Percentiles rank a stretch among this genome's conserved stretches.
These are phyloP conservation scores for Beauveria australis DNA, from an alignment of 2,329 filamentous ascomycete genomes.

Conservation along the genomic window DNA sequence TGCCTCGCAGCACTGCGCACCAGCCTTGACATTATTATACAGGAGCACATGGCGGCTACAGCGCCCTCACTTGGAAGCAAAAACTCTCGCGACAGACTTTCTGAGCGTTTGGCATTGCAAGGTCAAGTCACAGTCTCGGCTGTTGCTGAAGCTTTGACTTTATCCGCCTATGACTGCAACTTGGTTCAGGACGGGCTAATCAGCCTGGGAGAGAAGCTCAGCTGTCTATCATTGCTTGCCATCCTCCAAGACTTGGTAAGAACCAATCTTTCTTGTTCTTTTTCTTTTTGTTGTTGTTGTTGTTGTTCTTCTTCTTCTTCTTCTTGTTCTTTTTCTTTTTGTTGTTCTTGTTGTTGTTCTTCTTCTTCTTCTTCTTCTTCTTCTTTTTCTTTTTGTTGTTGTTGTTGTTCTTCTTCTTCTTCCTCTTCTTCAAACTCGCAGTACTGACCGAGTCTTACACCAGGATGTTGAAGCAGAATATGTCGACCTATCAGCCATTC, in stretches of 20 bases:
- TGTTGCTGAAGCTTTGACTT: not conserved
- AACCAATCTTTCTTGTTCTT: too few species aligned
- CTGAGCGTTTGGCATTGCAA: not conserved
- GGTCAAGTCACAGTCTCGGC: not conserved
- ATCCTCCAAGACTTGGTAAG: not conserved
- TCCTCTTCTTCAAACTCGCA: not conserved
- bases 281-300: too few species aligned
- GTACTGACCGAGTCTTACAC: too few species aligned
- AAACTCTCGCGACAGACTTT: not conserved
- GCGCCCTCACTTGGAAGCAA: not conserved
- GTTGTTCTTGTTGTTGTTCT: too few species aligned
- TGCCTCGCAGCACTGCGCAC: not conserved
- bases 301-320: not conserved
- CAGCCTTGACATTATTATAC: not conserved
- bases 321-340: too few species aligned
- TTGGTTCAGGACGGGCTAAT: not conserved
- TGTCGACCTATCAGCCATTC: not conserved
- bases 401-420: not conserved
- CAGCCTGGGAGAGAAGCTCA: slow-evolving; percentile 2
- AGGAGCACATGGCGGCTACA: not conserved
- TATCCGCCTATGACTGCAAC: not conserved
- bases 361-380: not conserved
- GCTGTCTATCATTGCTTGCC: not conserved
- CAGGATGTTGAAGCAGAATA: not conserved
- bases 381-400: accelerated